Evolutionary conservation across 2,329 filamentous ascomycete genomes (phyloP), one percentile per base, ranked within the genome.

Genomic region (Dryadomyces quercivorus): DNA sequence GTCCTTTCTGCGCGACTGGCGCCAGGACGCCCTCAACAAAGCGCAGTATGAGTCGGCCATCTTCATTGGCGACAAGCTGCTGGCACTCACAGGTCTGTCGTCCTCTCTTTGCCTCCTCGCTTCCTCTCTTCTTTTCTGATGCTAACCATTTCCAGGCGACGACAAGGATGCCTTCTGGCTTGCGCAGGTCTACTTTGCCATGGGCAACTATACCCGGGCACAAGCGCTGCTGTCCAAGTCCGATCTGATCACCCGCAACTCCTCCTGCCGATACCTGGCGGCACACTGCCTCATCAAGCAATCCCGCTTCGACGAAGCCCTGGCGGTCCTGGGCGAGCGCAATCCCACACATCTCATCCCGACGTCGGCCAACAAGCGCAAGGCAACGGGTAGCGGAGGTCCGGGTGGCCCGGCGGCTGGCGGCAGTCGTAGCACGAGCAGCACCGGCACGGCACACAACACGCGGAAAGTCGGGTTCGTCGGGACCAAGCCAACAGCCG

Each of bases 131-230:
- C 42, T 45, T 57, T 52, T 61, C 34, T 56, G 43, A 50, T 31
- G 26, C 26, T 31, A 31, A 31, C 26, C 52, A 9, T 26, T 12
- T 21, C 9, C 60, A 96, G 93, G 91, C 65, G 87, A 92, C 67
- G 90, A 95, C 64, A 85, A 88, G 60, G 93, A 98, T 68, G 92
- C 91, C 44, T 95, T 95, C 66, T 96, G 90, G 86, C 84, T 98
- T 46, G 93, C 93, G n/a, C 92, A 97, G 70, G 89, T 95, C 42
- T 92, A 98, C 70, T 98, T 97, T 71, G 86, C 85, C 52, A 93
- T 89, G 50, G 91, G 89, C 63, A 95, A 97, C 73, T 96, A 95
- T 69, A 93, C 86, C 9, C 86, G 93, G 63, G 91, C 93, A 2
- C 85, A 95, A 63, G 80, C 88, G 22, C 87, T 96, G 60, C 82